A percentile compares a stretch with the other conserved stretches of the same genome.
Evolutionary conservation across 2,329 filamentous ascomycete genomes (phyloP).

Genomic region (Orbilia javanica): DNA sequence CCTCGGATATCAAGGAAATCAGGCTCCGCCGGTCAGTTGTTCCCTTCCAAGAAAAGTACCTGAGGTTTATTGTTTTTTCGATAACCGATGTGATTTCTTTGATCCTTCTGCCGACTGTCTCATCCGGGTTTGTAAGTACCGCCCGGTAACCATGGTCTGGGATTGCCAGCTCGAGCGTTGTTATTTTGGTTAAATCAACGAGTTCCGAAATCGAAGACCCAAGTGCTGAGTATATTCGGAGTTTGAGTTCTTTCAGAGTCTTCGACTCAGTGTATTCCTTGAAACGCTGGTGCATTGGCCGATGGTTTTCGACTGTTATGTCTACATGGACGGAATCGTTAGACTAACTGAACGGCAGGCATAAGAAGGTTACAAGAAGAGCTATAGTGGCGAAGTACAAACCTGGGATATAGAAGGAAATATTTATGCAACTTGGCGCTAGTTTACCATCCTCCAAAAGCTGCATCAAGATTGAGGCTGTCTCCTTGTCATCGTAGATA

Average conservation of each 20-base stretch:
- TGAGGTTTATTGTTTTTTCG: neutral
- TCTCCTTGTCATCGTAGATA: neutral
- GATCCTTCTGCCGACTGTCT: neutral
- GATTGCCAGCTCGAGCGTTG: neutral
- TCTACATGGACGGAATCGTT: neutral
- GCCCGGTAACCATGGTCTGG: neutral
- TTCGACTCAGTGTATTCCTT: neutral
- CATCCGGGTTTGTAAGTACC: neutral
- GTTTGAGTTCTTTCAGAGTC: neutral
- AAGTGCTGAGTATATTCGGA: neutral
- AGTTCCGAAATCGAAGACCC: neutral
- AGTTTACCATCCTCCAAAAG: neutral
- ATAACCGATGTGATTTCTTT: neutral
- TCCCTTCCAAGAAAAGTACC: neutral
- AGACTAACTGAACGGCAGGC: neutral
- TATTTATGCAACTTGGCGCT: neutral
- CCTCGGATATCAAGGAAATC: neutral
- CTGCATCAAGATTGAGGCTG: neutral
- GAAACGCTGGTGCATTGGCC: neutral
- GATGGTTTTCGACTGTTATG: neutral
- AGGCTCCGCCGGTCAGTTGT: too few relatives aligned
- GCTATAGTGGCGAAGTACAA: neutral
- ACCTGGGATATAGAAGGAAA: neutral
- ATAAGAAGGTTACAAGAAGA: neutral
- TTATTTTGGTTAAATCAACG: neutral